Conservation (phyloP, 495 filamentous ascomycete species). For the Aspergillus saccharolyticus region DNA sequence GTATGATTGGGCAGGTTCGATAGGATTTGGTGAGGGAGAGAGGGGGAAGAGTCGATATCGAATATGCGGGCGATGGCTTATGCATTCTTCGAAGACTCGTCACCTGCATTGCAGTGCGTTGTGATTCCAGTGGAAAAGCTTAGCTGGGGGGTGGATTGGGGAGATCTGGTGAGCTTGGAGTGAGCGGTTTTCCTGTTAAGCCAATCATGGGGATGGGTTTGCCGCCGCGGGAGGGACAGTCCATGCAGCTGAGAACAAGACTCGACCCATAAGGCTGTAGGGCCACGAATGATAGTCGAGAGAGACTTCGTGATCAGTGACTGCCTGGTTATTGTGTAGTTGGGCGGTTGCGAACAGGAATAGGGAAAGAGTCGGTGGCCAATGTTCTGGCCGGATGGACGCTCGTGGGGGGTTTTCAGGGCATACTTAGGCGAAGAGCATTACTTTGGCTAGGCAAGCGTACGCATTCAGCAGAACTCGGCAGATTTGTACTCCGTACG, state of each 20-base stretch:
- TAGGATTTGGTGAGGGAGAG: not conserved
- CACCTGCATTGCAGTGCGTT: not conserved
- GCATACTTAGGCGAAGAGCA: too few relatives aligned
- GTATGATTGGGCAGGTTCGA: not conserved
- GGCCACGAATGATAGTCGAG: not conserved
- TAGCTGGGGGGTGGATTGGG: not conserved
- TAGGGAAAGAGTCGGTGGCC: not conserved
- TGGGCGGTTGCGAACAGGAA: not conserved
- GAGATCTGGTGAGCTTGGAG: not conserved
- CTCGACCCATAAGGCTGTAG: not conserved
- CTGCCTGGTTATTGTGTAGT: not conserved
- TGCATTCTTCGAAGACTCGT: not conserved
- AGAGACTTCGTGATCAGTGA: not conserved
- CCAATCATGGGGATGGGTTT: not conserved
- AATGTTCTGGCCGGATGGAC: not conserved
- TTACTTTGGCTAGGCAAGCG: too few relatives aligned
- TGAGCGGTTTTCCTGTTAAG: not conserved
- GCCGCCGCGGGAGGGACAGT: slow-evolving; percentile 1
- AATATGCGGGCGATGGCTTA: not conserved
- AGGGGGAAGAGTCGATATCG: too few relatives aligned
- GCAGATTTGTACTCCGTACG: too few relatives aligned
- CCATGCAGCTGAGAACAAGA: not conserved
- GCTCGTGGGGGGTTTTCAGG: not conserved
- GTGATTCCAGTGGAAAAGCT: not conserved
- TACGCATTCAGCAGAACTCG: too few relatives aligned